Conservation (phyloP, 352 stramenopile genomes). For the Globisporangium viniferum region DNA sequence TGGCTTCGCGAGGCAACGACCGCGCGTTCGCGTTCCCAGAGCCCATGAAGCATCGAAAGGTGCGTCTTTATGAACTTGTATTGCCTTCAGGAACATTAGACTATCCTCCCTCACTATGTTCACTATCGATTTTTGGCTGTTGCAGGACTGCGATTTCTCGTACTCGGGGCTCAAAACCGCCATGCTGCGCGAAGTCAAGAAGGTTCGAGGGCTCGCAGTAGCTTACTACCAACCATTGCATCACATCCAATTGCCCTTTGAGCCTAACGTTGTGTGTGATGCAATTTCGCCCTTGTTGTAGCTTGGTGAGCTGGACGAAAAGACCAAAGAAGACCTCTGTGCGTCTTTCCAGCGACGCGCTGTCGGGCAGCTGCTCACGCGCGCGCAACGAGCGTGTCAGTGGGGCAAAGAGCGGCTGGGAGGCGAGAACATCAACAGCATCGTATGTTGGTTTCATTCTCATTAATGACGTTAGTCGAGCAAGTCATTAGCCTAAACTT, state of each 20-base stretch:
- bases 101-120: not conserved
- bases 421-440: constrained; percentile 45
- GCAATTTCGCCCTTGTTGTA: constrained; percentile 30
- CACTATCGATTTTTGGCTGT: not conserved
- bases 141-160: constrained; percentile 95
- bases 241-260: not conserved
- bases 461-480: too few relatives aligned
- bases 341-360: constrained; percentile 90
- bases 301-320: constrained; percentile 42
- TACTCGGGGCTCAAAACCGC: constrained; percentile 98
- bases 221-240: not conserved
- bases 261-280: not conserved
- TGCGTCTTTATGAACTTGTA: constrained; percentile 11
- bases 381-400: constrained; percentile 85
- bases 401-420: constrained; percentile 61
- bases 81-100: not conserved
- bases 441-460: constrained; percentile 44
- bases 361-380: constrained; percentile 61
- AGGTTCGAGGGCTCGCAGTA: constrained; percentile 23
- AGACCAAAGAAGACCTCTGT: constrained; percentile 87
- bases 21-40: constrained; percentile 89
- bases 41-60: constrained; percentile 86
- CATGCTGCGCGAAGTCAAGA: constrained; percentile 82
- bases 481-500: too few relatives aligned
- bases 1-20: constrained; percentile 89